Evolutionary conservation across 1,139 yeast species (phyloP).

Genomic region (Candida tropicalis): DNA sequence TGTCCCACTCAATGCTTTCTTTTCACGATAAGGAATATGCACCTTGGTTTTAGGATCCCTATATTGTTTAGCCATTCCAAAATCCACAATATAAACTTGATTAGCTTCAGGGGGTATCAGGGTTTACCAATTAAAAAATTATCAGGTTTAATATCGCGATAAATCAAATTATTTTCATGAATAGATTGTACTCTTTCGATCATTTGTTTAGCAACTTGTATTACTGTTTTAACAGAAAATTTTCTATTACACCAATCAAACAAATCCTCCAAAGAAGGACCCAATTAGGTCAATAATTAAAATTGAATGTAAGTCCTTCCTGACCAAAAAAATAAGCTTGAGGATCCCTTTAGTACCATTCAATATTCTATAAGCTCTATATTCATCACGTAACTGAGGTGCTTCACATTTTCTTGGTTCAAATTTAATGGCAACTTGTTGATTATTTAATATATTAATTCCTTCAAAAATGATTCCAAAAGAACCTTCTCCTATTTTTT

Average conservation of each 20-base stretch:
- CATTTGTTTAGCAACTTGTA: slow-evolving; percentile 78
- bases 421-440: slow-evolving; percentile 77
- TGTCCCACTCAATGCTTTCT: slow-evolving; percentile 65
- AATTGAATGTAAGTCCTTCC: slow-evolving; percentile 76
- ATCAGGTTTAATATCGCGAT: slow-evolving; percentile 78
- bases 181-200: slow-evolving; percentile 64
- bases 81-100: slow-evolving; percentile 48
- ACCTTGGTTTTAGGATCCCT: slow-evolving; percentile 61
- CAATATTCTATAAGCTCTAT: slow-evolving; percentile 68
- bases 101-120: slow-evolving; percentile 66
- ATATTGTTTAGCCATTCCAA: slow-evolving; percentile 72
- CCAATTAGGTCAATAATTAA: slow-evolving; percentile 71
- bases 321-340: slow-evolving; percentile 80
- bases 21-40: slow-evolving; percentile 65
- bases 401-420: slow-evolving; percentile 82
- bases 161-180: slow-evolving; percentile 70
- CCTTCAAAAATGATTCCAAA: slow-evolving; percentile 98
- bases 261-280: slow-evolving; percentile 76
- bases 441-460: slow-evolving; percentile 75
- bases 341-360: slow-evolving; percentile 68
- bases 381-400: slow-evolving; percentile 78
- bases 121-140: slow-evolving; percentile 73
- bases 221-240: slow-evolving; percentile 69
- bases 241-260: slow-evolving; percentile 83
- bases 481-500: slow-evolving; percentile 97